Evolutionary conservation across 2,329 filamentous ascomycete genomes (phyloP), one percentile per base, ranked within the genome.

Genomic region (Camillea tinctor): DNA sequence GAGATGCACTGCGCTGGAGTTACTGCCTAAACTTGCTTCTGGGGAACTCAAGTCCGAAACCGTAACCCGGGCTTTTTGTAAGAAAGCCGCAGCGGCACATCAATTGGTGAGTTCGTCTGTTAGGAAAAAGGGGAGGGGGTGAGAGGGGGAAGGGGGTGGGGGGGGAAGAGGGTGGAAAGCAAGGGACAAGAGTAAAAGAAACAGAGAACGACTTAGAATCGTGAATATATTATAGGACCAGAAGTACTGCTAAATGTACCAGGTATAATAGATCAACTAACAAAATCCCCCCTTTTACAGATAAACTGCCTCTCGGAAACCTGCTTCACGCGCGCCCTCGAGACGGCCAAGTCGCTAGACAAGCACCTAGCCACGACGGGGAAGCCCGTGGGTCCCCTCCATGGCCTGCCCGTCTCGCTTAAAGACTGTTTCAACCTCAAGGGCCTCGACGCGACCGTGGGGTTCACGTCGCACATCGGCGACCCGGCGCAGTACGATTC

Each of bases 371-470:
- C 74, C n/a, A 66, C 67, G 30, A 81, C 80, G 1, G 79, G 81
- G 9, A 74, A 81, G 44, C 73, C 77, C 0, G 21, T 78, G 0
- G 89, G 89, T 0, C 88, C 88, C 1, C 79, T 92, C 1, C 89
- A 92, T 71, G 89, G 71, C 60, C 77, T 89, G 1, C 86, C 86
- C 2, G 73, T 88, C 26, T 86, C 87, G 0, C 79, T 92, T 52
- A 92, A 92, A 68, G 89, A 92, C 74, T 87, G 88, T 68, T 88
- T 91, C 77, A 82, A 90, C 60, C 75, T 90, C 15, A 71, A 73
- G 1, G 86, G 85, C 5, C 78, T 85, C 13, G 85, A 88, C 63
- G 78, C 84, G 21, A 87, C 85, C 0, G 80, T 88, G 0, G 88
- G 89, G 4, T 88, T 92, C 62, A 82, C 83, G 0, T 81, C 82